These are phyloP conservation scores for Globisporangium cederbergense DNA, from an alignment of 352 stramenopile species.

Conservation along the genomic window DNA sequence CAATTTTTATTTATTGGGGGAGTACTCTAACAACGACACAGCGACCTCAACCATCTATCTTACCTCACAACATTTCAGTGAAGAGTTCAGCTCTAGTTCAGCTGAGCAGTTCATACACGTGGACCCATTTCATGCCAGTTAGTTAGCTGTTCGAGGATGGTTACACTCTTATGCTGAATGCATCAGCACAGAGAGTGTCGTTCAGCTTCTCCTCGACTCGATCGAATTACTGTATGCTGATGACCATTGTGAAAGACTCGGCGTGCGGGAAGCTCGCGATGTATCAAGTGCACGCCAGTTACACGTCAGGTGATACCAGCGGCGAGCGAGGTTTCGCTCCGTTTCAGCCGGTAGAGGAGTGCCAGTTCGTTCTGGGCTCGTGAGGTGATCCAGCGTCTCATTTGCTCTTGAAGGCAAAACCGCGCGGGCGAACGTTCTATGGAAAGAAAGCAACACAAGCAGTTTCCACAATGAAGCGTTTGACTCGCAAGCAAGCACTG, in stretches of 20 bases:
- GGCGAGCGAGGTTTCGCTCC: background rate
- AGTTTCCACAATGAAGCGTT: background rate
- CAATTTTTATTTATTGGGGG: background rate
- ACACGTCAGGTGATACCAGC: background rate
- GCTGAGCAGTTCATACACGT: background rate
- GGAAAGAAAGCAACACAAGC: background rate
- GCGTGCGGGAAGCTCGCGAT: background rate
- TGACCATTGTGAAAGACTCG: background rate
- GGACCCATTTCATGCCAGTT: background rate
- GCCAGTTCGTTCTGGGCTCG: background rate
- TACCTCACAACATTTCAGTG: no score
- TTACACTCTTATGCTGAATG: background rate
- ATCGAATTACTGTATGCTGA: background rate
- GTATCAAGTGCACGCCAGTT: background rate
- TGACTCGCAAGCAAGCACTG: background rate
- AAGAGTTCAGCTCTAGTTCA: background rate
- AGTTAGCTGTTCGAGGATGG: background rate
- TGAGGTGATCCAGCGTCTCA: background rate
- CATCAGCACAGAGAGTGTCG: background rate
- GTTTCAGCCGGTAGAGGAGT: background rate
- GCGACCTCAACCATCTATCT: background rate
- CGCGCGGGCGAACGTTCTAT: background rate
- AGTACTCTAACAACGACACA: background rate
- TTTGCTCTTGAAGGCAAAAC: background rate
- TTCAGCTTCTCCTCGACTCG: background rate